These are phyloP conservation scores for Macrolepiota dolichaula DNA, from an alignment of 768 basidiomycete species.

Conservation along the genomic window DNA sequence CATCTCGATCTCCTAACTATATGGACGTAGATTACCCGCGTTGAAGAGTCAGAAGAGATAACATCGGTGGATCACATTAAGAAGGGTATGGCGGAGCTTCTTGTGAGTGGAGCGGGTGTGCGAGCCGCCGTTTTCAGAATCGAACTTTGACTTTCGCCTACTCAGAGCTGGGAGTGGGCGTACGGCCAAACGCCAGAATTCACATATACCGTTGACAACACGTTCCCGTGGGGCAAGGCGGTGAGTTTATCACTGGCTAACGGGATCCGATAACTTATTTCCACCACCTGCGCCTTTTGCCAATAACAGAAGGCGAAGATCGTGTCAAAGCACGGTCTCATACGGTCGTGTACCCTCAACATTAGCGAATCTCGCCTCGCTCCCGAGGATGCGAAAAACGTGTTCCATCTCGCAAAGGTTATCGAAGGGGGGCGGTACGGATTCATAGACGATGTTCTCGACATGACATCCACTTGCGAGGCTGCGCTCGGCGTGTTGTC, in stretches of 20 bases:
- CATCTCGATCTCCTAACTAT: not conserved
- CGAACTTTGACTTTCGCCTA: too few species aligned
- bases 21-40: constrained; percentile 29
- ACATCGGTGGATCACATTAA: constrained; percentile 56
- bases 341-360: constrained; percentile 43
- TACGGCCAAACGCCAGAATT: constrained; percentile 96
- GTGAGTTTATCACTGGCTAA: not conserved
- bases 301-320: constrained; percentile 42
- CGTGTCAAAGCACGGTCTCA: constrained; percentile 62
- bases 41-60: constrained; percentile 45
- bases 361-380: constrained; percentile 19
- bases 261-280: not conserved
- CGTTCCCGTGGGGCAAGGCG: constrained; percentile 47
- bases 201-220: constrained; percentile 47
- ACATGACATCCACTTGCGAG: not conserved
- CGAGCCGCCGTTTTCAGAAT: too few species aligned
- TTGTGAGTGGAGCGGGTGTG: constrained; percentile 36
- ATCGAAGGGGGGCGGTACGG: constrained; percentile 33
- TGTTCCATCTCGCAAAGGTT: constrained; percentile 10
- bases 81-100: constrained; percentile 70
- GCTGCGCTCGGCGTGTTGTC: constrained; percentile 2
- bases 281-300: not conserved
- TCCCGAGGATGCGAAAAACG: constrained; percentile 8
- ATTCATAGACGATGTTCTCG: constrained; percentile 17
- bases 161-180: constrained; percentile 88